Evolutionary conservation across 208 protist species (phyloP).

Genomic region (Wallacemonas sp.): DNA sequence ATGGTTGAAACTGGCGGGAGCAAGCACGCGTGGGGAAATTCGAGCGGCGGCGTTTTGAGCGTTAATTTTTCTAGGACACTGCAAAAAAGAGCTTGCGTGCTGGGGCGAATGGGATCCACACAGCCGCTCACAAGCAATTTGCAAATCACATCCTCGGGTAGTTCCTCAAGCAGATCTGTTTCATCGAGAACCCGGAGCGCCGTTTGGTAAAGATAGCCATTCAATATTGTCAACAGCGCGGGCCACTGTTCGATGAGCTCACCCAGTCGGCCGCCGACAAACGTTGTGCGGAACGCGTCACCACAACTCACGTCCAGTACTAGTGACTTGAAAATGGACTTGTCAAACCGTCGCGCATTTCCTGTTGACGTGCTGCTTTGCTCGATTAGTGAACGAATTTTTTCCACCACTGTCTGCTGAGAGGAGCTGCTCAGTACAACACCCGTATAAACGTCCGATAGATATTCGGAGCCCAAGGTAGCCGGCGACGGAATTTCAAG

Average conservation of each 20-base stretch:
- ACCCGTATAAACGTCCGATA: constrained; percentile 23
- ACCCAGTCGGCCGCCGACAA: constrained; percentile 18
- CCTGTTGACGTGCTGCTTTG: constrained; percentile 13
- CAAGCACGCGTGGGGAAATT: constrained; percentile 34
- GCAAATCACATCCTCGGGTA: constrained; percentile 1
- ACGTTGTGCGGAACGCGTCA: constrained; percentile 19
- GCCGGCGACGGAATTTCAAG: constrained; percentile 21
- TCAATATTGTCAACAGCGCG: constrained; percentile 18
- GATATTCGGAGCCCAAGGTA: constrained; percentile 50
- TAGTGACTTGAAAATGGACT: neutral
- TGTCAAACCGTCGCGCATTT: neutral
- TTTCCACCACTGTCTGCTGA: constrained; percentile 12
- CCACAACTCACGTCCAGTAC: constrained; percentile 10
- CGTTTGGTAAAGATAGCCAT: constrained; percentile 16
- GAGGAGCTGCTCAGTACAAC: constrained; percentile 30
- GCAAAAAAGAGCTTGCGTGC: constrained; percentile 16
- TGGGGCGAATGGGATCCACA: constrained; percentile 23
- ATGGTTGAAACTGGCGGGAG: constrained; percentile 32
- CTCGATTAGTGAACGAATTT: constrained; percentile 21
- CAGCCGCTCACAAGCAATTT: constrained; percentile 32
- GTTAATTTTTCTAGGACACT: constrained; percentile 17
- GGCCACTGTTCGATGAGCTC: constrained; percentile 15
- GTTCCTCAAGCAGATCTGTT: neutral
- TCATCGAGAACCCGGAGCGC: constrained; percentile 15
- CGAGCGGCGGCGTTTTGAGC: constrained; percentile 12